Percentiles rank a stretch among this genome's conserved stretches.
These are phyloP conservation scores for Teunomyces tritomae DNA, from an alignment of 805 yeast genomes.

Conservation along the genomic window DNA sequence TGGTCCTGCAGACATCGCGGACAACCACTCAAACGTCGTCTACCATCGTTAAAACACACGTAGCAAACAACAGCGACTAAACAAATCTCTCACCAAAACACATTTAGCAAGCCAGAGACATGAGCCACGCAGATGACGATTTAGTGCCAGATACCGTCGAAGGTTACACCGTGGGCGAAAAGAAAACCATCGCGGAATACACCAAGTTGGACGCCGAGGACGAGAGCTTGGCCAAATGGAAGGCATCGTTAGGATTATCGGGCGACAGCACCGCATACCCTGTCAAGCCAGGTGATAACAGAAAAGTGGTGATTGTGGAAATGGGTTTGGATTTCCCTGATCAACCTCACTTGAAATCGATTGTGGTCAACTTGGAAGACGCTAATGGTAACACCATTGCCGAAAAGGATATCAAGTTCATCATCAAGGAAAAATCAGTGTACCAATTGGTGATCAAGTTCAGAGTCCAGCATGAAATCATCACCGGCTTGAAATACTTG, in stretches of 20 bases:
- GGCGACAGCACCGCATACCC: conserved; percentile 55
- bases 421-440: conserved; percentile 73
- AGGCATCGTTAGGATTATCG: conserved; percentile 76
- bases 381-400: conserved; percentile 51
- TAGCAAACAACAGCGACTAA: background rate
- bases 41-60: background rate
- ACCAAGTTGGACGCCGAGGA: conserved; percentile 83
- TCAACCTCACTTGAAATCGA: conserved; percentile 52
- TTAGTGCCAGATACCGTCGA: conserved; percentile 60
- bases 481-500: conserved; percentile 84
- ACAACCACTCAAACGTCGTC: background rate
- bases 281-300: conserved; percentile 64
- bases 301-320: conserved; percentile 77
- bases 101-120: background rate
- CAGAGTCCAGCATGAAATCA: conserved; percentile 84
- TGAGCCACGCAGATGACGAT: conserved; percentile 46
- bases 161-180: conserved; percentile 61
- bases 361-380: conserved; percentile 66
- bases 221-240: conserved; percentile 89
- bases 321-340: conserved; percentile 71
- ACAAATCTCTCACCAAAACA: background rate
- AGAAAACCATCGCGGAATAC: conserved; percentile 83
- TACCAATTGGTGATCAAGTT: conserved; percentile 74
- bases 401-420: conserved; percentile 63
- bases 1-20: background rate